Base-by-base conservation (phyloP, 208 protist genomes). In the Acanthamoeba triangularis region DNA sequence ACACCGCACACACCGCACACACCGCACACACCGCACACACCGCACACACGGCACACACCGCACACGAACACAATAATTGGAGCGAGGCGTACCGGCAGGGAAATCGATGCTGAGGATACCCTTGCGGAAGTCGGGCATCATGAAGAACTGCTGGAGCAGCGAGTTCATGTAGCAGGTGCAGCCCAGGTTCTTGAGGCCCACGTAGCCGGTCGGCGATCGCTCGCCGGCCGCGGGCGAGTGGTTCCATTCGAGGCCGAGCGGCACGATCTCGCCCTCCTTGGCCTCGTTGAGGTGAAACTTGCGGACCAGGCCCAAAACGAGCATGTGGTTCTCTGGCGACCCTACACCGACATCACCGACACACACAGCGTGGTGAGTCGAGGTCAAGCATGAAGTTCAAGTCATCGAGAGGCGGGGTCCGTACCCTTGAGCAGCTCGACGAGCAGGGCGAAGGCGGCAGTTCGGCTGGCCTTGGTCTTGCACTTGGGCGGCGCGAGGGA, bases 141-240 rank as follows among this genome's bases (percentile, higher is more conserved):
- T 33, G 84, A 95, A 98, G 28, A 98, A 90, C 96, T 98, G 98
- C 93, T 98, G 98, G 11, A 98, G 28, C 6, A 98, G 61, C 18
- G 97, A 97, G 95, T 98, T 98, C 96, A 98, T 98, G 93, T 98
- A 98, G 95, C 98, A 98, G 3, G 98, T 98, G 28, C 96, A 96
- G 23, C 97, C 98, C 33, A 96, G 96, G 85, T 98, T 98, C 88
- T 96, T 76, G 14, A 98, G 59, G 72, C 98, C 98, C 23, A 98
- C 97, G 78, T 96, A 98, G 28, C 97, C 97, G 23, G 65, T 95
- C 0, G 93, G 14, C 30, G 95, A 93, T 35, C 72, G 59, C 44
- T 90, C 56, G 33, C 76, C 76, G 28, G 76, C 76, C 28, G 76
- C 33, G 20, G 76, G 76, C 44, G 76, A 85, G 47, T 85, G 76